Base-by-base conservation (phyloP, 768 basidiomycete genomes). In the Boletellus sp. region DNA sequence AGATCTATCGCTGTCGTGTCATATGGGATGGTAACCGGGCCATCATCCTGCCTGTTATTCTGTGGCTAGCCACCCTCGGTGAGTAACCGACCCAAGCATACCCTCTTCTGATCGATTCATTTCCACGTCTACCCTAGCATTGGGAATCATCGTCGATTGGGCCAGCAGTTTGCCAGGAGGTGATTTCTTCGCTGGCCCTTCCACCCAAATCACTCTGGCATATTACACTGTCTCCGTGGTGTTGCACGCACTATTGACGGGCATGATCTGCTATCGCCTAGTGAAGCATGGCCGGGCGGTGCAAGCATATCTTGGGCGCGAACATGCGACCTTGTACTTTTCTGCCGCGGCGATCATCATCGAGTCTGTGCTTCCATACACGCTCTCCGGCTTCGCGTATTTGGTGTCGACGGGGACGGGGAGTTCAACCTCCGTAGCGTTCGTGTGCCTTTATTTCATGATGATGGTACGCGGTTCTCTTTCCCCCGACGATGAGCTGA, bases 1-100 rank as follows among this genome's bases (percentile, higher is more conserved):
- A 74, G 72, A 55, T 72, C 9, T 66, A 70, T 50, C 72, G 71
- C 16, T 69, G 69, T 50, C 64, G 50, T 16, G 54, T 70, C 22
- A 50, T 73, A 12, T 74, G 70, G 70, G 9, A 56, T 15, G 43
- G 41, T 38, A 20, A 32, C 42, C 10, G 42, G 13, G 37, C 36
- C 23, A 20, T 60, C 24, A 12, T 51, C 11, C 7, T 51, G 23
- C 56, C 54, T 1, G 50, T 26, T 13, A 32, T 54, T 23, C 16
- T 63, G 11, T 60, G 55, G 58, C 1, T 45, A 3, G 33, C 17
- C 2, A 47, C 54, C 4, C 33, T 63, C 4, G 42, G 62, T 63
- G 24, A 10, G 28, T 11, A 28, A 28, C 11, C 28, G 11, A 10
- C 28, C 28, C 28, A 28, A 28, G 11, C n/a, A 11, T 28, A 28